A percentile compares a stretch with the other conserved stretches of the same genome.
These are phyloP conservation scores for Hortiboletus flavorubellus DNA, from an alignment of 768 basidiomycete species.

Conservation along the genomic window DNA sequence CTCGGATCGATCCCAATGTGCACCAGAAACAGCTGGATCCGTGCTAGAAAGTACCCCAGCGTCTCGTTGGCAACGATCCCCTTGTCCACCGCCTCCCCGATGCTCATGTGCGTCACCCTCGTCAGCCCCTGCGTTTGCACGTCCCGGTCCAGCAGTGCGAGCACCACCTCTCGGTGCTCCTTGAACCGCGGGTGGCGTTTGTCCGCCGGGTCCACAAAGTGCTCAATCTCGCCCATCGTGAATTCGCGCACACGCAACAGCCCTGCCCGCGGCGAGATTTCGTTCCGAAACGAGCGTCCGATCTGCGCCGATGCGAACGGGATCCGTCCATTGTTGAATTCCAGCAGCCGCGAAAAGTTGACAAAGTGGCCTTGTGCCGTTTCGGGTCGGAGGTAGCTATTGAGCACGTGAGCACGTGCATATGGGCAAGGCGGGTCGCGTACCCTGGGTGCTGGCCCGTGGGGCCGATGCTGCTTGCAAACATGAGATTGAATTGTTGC, in stretches of 20 bases:
- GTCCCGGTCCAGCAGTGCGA: slow-evolving; percentile 77
- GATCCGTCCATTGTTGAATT: slow-evolving; percentile 95
- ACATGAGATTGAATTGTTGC: slow-evolving; percentile 98
- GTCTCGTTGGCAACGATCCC: slow-evolving; percentile 95
- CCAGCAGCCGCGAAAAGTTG: slow-evolving; percentile 94
- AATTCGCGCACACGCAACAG: slow-evolving; percentile 97
- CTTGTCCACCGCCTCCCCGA: slow-evolving; percentile 86
- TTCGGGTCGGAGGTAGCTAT: slow-evolving; percentile 91
- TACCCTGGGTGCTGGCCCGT: slow-evolving; percentile 96
- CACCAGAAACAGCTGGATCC: slow-evolving; percentile 84
- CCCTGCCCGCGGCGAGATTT: slow-evolving; percentile 96
- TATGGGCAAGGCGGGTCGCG: rapidly evolving
- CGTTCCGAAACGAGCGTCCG: slow-evolving; percentile 94
- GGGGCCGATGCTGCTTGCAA: slow-evolving; percentile 94
- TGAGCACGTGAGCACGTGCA: not conserved
- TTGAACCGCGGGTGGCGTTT: slow-evolving; percentile 84
- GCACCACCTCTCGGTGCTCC: slow-evolving; percentile 71
- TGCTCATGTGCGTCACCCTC: slow-evolving; percentile 57
- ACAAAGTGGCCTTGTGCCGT: slow-evolving; percentile 99
- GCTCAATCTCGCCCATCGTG: slow-evolving; percentile 99
- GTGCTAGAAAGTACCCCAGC: slow-evolving; percentile 93
- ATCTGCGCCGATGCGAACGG: slow-evolving; percentile 98
- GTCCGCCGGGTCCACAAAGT: slow-evolving; percentile 93
- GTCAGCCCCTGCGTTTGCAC: slow-evolving; percentile 77
- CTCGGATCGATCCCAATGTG: slow-evolving; percentile 86